A percentile compares a stretch with the other conserved stretches of the same genome.
These are phyloP conservation scores for Aleurites moluccanus DNA, from an alignment of 441 rosid species.

Conservation along the genomic window DNA sequence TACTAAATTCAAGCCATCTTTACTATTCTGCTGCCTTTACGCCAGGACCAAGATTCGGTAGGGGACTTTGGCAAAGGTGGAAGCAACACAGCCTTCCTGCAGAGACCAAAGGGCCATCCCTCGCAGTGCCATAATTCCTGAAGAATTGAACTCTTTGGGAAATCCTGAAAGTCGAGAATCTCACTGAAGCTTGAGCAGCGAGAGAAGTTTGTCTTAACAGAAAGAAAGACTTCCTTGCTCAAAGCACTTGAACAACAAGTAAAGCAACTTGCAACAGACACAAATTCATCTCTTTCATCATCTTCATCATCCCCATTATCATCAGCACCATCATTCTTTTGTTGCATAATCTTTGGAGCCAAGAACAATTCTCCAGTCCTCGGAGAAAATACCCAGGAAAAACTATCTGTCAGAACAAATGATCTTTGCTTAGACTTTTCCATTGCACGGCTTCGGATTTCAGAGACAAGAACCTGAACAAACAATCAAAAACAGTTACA, in stretches of 20 bases:
- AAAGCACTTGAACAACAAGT: slow-evolving; percentile 58
- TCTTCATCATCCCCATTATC: slow-evolving; percentile 18
- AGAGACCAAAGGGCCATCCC: slow-evolving; percentile 92
- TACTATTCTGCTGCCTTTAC: slow-evolving; percentile 43
- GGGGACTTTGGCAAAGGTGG: slow-evolving; percentile 93
- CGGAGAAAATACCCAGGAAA: slow-evolving; percentile 53
- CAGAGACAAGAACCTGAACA: slow-evolving; percentile 60
- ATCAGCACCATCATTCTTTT: slow-evolving; percentile 12
- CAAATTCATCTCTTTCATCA: slow-evolving; percentile 48
- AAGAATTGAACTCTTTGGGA: slow-evolving; percentile 49
- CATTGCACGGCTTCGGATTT: slow-evolving; percentile 60
- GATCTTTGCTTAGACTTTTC: slow-evolving; percentile 65
- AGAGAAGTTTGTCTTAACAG: slow-evolving; percentile 58
- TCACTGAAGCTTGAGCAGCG: slow-evolving; percentile 54
- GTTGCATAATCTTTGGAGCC: slow-evolving; percentile 25
- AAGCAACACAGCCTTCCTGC: slow-evolving; percentile 68
- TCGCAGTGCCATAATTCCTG: slow-evolving; percentile 70
- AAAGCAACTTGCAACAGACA: slow-evolving; percentile 63
- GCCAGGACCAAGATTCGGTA: slow-evolving; percentile 90
- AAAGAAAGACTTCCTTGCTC: slow-evolving; percentile 55
- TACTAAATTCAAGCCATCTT: slow-evolving; percentile 35
- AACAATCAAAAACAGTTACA: slow-evolving; percentile 12
- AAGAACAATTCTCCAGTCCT: slow-evolving; percentile 34
- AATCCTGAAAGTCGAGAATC: slow-evolving; percentile 36
- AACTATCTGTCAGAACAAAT: slow-evolving; percentile 39